Base-by-base conservation (phyloP, 495 filamentous ascomycete genomes). In the Corynascus novoguineensis region DNA sequence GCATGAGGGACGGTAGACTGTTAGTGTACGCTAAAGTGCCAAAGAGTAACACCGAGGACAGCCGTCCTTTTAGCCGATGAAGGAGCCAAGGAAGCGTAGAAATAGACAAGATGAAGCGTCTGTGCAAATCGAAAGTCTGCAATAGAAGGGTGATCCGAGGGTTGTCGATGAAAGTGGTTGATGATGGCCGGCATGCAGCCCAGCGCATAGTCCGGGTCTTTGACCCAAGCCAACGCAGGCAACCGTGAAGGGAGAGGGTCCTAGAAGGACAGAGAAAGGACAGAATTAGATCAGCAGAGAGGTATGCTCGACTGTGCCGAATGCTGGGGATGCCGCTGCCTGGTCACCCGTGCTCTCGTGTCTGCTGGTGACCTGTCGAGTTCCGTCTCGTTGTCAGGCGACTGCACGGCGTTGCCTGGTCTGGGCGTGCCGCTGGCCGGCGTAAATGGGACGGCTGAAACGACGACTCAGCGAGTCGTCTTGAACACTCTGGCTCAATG, bases 401-500 rank as follows among this genome's bases (percentile, higher is more conserved):
- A 31, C 52, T 55, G 52, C 29, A 17, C 28, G 40, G 40, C 28
- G 38, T 28, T 27, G 51, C 29, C 35, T 28, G 25, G 6, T 29
- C 2, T 17, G n/a, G 52, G 6, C 19, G 40, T 29, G 22, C 55
- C 55, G 51, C 42, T 58, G 14, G 55, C 32, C 7, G 6, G 41
- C 31, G 38, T 34, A 37, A 28, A 29, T 5, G 35, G n/a, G 32
- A 2, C 29, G 31, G 32, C 11, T 24, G 29, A 27, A 17, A 17
- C 11, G 32, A 12, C 24, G 22, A 11, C 29, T 25, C 42, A 15
- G n/a, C 2, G n/a, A n/a, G n/a, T n/a, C n/a, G n/a, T n/a, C n/a
- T n/a, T n/a, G n/a, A 32, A 12, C 14, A 47, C 37, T 56, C 55
- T 47, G 55, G 55, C 55, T 58, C 38, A 58, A 58, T 58, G 54